A percentile compares a stretch with the other conserved stretches of the same genome.
Conservation (phyloP, 345 rosid genomes). For the Salix koriyanagi region DNA sequence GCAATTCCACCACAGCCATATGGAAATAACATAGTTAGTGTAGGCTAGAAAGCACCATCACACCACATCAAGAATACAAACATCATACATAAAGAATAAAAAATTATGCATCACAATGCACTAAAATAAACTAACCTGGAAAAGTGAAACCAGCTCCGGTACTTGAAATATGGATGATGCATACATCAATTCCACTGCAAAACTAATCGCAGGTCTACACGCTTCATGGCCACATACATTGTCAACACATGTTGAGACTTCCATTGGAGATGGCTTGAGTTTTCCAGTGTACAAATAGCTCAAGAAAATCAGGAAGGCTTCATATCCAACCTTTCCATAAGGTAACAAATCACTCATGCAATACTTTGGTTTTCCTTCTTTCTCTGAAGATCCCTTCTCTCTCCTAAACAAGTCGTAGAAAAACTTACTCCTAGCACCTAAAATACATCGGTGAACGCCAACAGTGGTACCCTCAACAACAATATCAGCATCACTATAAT, state of each 20-base stretch:
- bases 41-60: not conserved
- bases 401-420: conserved; percentile 60
- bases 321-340: conserved; percentile 63
- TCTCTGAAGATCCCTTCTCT: conserved; percentile 34
- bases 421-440: conserved; percentile 83
- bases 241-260: conserved; percentile 80
- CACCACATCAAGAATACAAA: not conserved
- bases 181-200: conserved; percentile 81
- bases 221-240: conserved; percentile 67
- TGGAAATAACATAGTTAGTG: conserved; percentile 1
- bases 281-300: conserved; percentile 73
- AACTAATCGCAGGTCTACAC: conserved; percentile 78
- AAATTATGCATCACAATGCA: not conserved
- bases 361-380: conserved; percentile 59
- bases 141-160: conserved; percentile 68
- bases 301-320: conserved; percentile 71
- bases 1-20: conserved; percentile 6
- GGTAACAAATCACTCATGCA: conserved; percentile 51
- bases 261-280: conserved; percentile 63
- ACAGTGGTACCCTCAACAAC: conserved; percentile 51
- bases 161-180: conserved; percentile 70
- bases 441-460: conserved; percentile 75
- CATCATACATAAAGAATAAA: not conserved
- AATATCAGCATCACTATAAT: conserved; percentile 80
- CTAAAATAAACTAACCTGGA: conserved; percentile 53